These are phyloP conservation scores for Xylariaceae sp. DNA, from an alignment of 2,329 filamentous ascomycete species.

Conservation along the genomic window DNA sequence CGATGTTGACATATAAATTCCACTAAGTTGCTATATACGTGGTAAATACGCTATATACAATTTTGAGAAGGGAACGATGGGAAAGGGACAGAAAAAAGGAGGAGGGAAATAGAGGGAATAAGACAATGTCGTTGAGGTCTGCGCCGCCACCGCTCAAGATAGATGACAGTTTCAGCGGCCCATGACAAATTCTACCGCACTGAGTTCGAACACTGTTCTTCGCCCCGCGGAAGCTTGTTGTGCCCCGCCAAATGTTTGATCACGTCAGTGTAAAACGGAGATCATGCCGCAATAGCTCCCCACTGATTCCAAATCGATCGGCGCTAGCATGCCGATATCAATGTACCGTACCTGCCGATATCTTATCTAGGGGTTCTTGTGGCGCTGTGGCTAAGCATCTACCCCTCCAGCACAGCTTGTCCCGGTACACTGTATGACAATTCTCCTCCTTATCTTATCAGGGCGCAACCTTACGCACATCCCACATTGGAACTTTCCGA, in stretches of 20 bases:
- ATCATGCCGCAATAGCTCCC: not conserved
- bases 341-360: not conserved
- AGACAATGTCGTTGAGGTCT: conserved; percentile 14
- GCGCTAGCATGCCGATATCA: not conserved
- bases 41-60: not conserved
- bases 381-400: no score
- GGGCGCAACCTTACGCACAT: conserved; percentile 7
- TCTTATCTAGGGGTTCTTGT: no score
- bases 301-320: conserved; percentile 24
- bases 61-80: not conserved
- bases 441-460: conserved; percentile 19
- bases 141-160: conserved; percentile 19
- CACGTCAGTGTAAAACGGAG: conserved; percentile 28
- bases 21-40: not conserved
- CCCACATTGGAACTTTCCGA: conserved; percentile 16
- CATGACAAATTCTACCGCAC: conserved; percentile 25
- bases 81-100: not conserved
- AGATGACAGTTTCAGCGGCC: conserved; percentile 27
- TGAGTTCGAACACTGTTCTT: conserved; percentile 9
- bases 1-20: conserved; percentile 19
- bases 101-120: not conserved
- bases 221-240: conserved; percentile 13
- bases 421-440: not conserved
- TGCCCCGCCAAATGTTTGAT: conserved; percentile 23
- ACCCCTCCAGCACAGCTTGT: no score